Base-by-base conservation (phyloP, 768 basidiomycete species). In the Cystofilobasidium capitatum region DNA sequence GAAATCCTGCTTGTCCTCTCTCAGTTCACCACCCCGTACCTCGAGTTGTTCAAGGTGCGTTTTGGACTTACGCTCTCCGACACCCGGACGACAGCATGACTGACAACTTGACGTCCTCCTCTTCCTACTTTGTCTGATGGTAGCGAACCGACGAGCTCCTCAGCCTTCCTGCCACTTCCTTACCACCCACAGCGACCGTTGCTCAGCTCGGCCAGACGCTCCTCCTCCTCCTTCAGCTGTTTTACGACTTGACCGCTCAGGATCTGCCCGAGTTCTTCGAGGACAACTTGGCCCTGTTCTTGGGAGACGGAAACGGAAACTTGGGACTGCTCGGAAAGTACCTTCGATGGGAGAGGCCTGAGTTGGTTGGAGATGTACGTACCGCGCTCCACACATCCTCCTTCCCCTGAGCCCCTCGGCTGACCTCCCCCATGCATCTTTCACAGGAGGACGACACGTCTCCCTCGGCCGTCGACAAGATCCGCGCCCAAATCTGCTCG, bases 261-360 rank as follows among this genome's bases (percentile, higher is more conserved):
- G 96, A 99, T 78, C 81, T 98, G 22, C 96, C 93, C 5, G 91
- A 91, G 17, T 87, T 86, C 71, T 86, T 99, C 72, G 96, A 99
- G 75, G 96, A 98, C 73, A 80, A 85, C 33, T 85, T 92, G 67
- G 79, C 82, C 24, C 83, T 87, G 69, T 96, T 94, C 76, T 96
- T 97, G 76, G 85, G 81, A 4, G 71, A 71, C 31, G 79, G 79
- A 0, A 79, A 76, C 3, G 88, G 88, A 1, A 71, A 73, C 16
- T 72, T 73, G 17, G 79, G 78, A 14, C 85, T 85, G 80, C 88
- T 97, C 75, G 84, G 90, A 68, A 83, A 82, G 65, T 89, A 96
- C 72, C 78, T 98, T 70, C 79, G 80, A 6, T 94, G 89, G 89
- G 84, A 91, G 73, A 84, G 87, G 1, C 77, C 79, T 0, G 81